phyloP scores from a whole-genome alignment of 2,329 filamentous ascomycete genomes.

The Pestalotiopsis sp. region DNA sequence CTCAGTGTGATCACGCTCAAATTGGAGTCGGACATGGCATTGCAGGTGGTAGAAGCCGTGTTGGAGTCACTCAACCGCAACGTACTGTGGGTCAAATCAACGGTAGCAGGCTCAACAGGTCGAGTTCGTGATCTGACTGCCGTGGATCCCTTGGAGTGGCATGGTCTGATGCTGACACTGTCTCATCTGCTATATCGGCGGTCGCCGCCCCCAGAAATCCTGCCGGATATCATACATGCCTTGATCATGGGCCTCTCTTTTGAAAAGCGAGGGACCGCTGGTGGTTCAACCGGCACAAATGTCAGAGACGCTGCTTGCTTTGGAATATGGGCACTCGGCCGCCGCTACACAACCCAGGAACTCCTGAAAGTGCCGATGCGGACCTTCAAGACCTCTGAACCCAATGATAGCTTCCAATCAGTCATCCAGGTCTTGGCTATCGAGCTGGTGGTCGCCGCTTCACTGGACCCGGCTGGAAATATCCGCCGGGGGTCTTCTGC shows the following conservation, averaged over 20 bases:
- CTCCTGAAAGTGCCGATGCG: slow-evolving; percentile 64
- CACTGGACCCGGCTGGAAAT: slow-evolving; percentile 88
- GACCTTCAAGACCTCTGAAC: slow-evolving; percentile 44
- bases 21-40: slow-evolving; percentile 78
- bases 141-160: slow-evolving; percentile 86
- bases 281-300: slow-evolving; percentile 84
- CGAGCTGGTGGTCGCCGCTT: slow-evolving; percentile 80
- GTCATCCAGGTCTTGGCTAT: slow-evolving; percentile 79
- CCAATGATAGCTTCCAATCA: slow-evolving; percentile 41
- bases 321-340: slow-evolving; percentile 89
- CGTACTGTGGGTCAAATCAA: slow-evolving; percentile 54
- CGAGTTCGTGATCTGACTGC: slow-evolving; percentile 66
- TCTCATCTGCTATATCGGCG: slow-evolving; percentile 85
- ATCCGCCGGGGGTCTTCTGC: slow-evolving; percentile 92
- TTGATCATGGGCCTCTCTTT: slow-evolving; percentile 82
- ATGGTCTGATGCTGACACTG: slow-evolving; percentile 86
- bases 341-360: slow-evolving; percentile 83
- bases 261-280: slow-evolving; percentile 84
- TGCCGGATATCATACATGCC: slow-evolving; percentile 76
- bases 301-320: slow-evolving; percentile 96
- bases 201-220: slow-evolving; percentile 71
- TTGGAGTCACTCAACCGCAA: slow-evolving; percentile 69
- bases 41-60: slow-evolving; percentile 85
- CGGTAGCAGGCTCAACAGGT: slow-evolving; percentile 33
- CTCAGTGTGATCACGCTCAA: slow-evolving; percentile 85